Percentiles rank a stretch among this genome's conserved stretches.
phyloP scores from a whole-genome alignment of 306 rosid species.

The Vachellia collinsii region DNA sequence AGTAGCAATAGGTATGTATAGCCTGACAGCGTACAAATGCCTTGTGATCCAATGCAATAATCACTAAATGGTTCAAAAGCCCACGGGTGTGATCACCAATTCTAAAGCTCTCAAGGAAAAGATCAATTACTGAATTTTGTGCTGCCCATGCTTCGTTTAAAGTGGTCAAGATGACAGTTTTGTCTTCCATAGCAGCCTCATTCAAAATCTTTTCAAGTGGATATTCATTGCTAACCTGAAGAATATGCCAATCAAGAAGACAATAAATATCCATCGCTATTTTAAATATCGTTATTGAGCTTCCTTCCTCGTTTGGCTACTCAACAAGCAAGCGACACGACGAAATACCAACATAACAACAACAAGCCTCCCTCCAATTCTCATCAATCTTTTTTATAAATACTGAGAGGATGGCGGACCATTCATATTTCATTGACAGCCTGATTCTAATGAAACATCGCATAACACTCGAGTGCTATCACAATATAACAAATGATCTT shows the following conservation, averaged over 20 bases:
- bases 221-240: constrained; percentile 58
- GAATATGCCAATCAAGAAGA: constrained; percentile 31
- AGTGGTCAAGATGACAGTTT: constrained; percentile 86
- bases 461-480: constrained; percentile 6
- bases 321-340: constrained; percentile 30
- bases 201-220: constrained; percentile 65
- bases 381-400: neutral
- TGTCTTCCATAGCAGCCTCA: constrained; percentile 76
- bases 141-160: constrained; percentile 97
- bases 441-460: neutral
- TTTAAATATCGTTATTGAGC: constrained; percentile 1
- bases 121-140: constrained; percentile 77
- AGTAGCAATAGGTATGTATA: constrained; percentile 73
- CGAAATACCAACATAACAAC: neutral
- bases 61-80: constrained; percentile 84
- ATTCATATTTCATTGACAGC: neutral
- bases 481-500: constrained; percentile 4
- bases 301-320: constrained; percentile 19
- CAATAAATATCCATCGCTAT: constrained; percentile 12
- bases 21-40: constrained; percentile 81
- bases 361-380: neutral
- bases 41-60: constrained; percentile 75
- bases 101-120: constrained; percentile 91
- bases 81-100: constrained; percentile 66
- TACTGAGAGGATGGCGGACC: neutral